Percentiles rank a stretch among this genome's conserved stretches.
These are phyloP conservation scores for Cercospora beticola DNA, from an alignment of 2,329 filamentous ascomycete species.

Conservation along the genomic window DNA sequence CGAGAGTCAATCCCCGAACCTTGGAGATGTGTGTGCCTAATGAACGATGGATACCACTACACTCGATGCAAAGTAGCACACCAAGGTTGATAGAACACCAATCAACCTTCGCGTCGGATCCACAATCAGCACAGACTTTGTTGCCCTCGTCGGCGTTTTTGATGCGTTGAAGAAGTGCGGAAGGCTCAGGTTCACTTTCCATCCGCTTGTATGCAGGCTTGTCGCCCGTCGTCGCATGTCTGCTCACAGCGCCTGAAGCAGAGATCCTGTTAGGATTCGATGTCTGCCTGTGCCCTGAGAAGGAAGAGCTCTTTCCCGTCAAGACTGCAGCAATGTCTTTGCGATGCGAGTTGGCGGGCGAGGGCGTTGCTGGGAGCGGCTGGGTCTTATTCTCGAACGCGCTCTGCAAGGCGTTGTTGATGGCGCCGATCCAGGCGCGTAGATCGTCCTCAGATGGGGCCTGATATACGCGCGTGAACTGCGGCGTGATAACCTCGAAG, in stretches of 20 bases:
- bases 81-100: constrained; percentile 99
- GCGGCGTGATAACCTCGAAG: constrained; percentile 96
- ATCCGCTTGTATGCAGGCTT: constrained; percentile 72
- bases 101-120: constrained; percentile 87
- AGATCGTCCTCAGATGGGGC: constrained; percentile 97
- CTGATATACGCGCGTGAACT: constrained; percentile 94
- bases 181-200: constrained; percentile 73
- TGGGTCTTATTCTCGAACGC: constrained; percentile 75
- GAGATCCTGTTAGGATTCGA: constrained; percentile 45
- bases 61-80: constrained; percentile 96
- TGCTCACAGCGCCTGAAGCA: constrained; percentile 61
- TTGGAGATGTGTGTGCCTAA: constrained; percentile 98
- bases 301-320: constrained; percentile 83
- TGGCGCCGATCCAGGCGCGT: constrained; percentile 91
- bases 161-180: constrained; percentile 77
- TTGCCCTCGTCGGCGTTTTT: constrained; percentile 91
- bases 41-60: constrained; percentile 93
- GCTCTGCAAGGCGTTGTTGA: constrained; percentile 96
- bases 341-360: constrained; percentile 58
- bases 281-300: constrained; percentile 56
- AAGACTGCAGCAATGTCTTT: constrained; percentile 90
- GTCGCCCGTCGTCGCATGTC: constrained; percentile 88
- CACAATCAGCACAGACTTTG: constrained; percentile 90
- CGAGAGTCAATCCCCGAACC: constrained; percentile 88
- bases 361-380: constrained; percentile 47